Base-by-base conservation (phyloP, 768 basidiomycete genomes). In the Kwoniella shandongensis region DNA sequence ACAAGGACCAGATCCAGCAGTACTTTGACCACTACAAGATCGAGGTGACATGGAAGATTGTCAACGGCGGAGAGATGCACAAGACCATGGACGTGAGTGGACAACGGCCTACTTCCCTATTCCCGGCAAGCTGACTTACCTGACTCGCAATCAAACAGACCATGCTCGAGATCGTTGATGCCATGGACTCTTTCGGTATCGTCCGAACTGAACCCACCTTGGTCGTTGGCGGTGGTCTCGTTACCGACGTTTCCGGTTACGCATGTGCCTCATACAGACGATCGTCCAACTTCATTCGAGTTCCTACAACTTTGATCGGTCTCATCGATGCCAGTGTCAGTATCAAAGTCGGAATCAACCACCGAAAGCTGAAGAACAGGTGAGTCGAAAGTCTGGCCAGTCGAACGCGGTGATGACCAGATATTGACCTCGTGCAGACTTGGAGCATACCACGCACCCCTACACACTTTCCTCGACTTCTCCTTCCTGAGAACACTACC, bases 301-400 rank as follows among this genome's bases (percentile, higher is more conserved):
- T 77, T 23, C 75, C 76, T 11, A 76, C 76, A 36, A 77, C 76
- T 25, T 56, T 77, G 52, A 77, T 77, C 61, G 76, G 76, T 59
- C 60, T 77, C 18, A 77, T 77, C 69, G 76, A 77, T 46, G 76
- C 76, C 29, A 68, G 69, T 53, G 76, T 77, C 51, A 73, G 70
- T 42, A 77, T 77, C 72, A 77, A 77, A 65, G 76, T 77, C 55
- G 75, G 69, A 29, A 60, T 76, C 63, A 76, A 76, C 65, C 77
- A 76, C 70, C 64, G 66, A 56, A 78, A 76, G 72, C 60, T 78
- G 35, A 78, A 78, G 74, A 78, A 78, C 73, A 51, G 76, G 56
- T 67, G 30, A 40, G 66, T 61, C 17, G 17, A 26, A 25, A 17
- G 45, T 46, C 17, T 18, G 17, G 44, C 26, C 44, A 45, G 17